phyloP scores from a whole-genome alignment of 2,329 filamentous ascomycete genomes.

The Diaporthe caulivora region DNA sequence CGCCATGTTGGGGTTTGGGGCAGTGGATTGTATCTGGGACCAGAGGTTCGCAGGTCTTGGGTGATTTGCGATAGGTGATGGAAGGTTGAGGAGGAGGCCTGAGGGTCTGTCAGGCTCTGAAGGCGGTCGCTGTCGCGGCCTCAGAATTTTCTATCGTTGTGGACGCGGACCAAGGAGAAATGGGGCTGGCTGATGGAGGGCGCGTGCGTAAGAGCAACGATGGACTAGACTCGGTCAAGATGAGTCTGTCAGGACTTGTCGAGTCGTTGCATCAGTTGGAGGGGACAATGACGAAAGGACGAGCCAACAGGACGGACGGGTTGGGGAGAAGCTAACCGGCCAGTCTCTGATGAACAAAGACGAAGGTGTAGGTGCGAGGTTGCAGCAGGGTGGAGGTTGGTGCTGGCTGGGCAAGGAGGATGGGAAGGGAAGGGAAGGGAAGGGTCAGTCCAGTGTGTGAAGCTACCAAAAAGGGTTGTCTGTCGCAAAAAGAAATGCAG shows the following conservation, averaged over 20 bases:
- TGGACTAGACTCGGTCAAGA: slow-evolving; percentile 1
- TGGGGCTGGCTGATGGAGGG: not conserved
- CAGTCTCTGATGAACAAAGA: slow-evolving; percentile 27
- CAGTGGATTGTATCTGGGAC: not conserved
- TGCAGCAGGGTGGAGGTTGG: not conserved
- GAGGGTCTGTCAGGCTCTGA: not conserved
- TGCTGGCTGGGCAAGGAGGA: slow-evolving; percentile 19
- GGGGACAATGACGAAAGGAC: not conserved
- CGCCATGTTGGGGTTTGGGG: slow-evolving; percentile 34
- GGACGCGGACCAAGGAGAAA: slow-evolving; percentile 19
- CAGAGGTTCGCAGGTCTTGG: slow-evolving; percentile 7
- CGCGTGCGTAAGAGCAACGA: not conserved
- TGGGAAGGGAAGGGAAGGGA: too few relatives aligned
- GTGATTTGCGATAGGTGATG: not conserved
- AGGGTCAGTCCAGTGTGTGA: too few relatives aligned
- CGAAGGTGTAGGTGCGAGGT: slow-evolving; percentile 1
- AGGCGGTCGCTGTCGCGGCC: not conserved
- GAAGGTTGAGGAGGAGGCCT: not conserved
- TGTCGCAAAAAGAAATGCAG: slow-evolving; percentile 35
- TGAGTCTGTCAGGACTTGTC: slow-evolving; percentile 1
- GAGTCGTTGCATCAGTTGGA: slow-evolving; percentile 1
- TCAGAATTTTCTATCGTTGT: slow-evolving; percentile 15
- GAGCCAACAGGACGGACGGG: not conserved
- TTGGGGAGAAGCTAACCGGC: not conserved
- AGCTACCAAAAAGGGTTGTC: slow-evolving; percentile 12